phyloP scores from a whole-genome alignment of 139 green algal genomes.

The Chlorella sp. region DNA sequence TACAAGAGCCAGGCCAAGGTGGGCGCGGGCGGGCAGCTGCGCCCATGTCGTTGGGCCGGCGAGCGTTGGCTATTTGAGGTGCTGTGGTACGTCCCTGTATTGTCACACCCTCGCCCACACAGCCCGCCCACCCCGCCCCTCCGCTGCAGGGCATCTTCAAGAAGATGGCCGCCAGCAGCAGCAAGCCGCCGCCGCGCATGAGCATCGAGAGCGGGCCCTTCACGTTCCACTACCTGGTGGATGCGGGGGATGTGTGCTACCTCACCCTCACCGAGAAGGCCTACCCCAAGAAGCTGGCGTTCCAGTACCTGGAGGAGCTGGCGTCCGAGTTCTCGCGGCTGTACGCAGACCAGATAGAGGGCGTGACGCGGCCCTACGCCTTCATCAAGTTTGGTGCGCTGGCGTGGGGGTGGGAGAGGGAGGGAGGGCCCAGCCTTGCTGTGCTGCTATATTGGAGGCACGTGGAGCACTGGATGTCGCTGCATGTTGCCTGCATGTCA shows the following conservation, averaged over 20 bases:
- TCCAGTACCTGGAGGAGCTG: conserved; percentile 99
- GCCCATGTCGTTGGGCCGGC: no score
- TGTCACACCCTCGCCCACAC: no score
- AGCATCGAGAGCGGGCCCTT: conserved; percentile 85
- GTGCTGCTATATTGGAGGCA: no score
- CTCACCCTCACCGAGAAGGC: conserved; percentile 89
- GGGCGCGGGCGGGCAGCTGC: neutral
- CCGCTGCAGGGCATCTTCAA: conserved; percentile 63
- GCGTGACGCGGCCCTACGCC: conserved; percentile 93
- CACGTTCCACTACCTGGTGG: conserved; percentile 93
- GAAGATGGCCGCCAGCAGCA: conserved; percentile 46
- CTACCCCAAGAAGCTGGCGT: conserved; percentile 98
- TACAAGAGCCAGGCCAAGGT: conserved; percentile 98
- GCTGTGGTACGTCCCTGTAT: no score
- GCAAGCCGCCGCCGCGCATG: conserved; percentile 58
- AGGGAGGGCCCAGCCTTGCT: no score
- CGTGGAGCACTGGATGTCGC: no score
- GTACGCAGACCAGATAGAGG: conserved; percentile 90
- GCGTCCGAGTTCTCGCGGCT: conserved; percentile 91
- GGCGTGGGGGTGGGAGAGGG: no score
- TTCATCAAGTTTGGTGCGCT: conserved; percentile 99
- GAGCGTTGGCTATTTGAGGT: neutral
- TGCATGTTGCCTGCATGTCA: no score
- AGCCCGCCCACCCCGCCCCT: no score
- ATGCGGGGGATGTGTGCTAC: conserved; percentile 83